Evolutionary conservation across 2,329 filamentous ascomycete genomes (phyloP), one percentile per base, ranked within the genome.

Genomic region (Talaromyces sp.): DNA sequence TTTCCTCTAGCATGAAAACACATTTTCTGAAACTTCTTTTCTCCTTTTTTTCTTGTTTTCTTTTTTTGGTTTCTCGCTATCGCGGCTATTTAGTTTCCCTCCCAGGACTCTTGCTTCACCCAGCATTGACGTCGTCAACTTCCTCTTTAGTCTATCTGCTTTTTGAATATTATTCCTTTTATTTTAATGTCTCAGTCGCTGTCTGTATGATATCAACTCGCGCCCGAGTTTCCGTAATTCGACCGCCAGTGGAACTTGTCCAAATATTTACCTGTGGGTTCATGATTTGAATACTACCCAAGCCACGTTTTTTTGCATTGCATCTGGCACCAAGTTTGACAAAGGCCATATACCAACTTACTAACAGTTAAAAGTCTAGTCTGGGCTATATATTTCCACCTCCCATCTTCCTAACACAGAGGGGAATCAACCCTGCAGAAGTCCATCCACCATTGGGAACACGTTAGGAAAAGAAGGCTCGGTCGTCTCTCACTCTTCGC

Each of bases 191-290:
- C 27, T 66, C 65, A 65, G 64, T 70, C 70, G 72, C 44, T 47
- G 44, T 47, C n/a, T 74, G 72, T 69, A 69, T 67, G 62, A 64
- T 66, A 64, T 57, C 65, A 55, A 73, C 75, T 74, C 70, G 71
- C 27, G 28, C 44, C 42, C 25, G 17, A 53, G 49, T 53, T 53
- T 28, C 49, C 27, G 28, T 53, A 28, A 30, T 27, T 17, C 49
- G 25, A 51, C 44, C 44, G 13, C 36, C 36, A 53, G 25, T 53
- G 49, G 49, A 28, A 17, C 19, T 30, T 27, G 17, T 28, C 28
- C 49, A 53, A 3, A 53, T 10, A 53, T 19, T n/a, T 30, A 28
- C 8, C 19, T 15, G 27, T 53, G 49, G 49, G 27, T 30, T 53
- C 25, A 28, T 30, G 25, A 30, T 53, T 53, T 53, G 28, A 30